These are phyloP conservation scores for Apiotrichum laibachii DNA, from an alignment of 1,284 basidiomycete genomes.

Conservation along the genomic window DNA sequence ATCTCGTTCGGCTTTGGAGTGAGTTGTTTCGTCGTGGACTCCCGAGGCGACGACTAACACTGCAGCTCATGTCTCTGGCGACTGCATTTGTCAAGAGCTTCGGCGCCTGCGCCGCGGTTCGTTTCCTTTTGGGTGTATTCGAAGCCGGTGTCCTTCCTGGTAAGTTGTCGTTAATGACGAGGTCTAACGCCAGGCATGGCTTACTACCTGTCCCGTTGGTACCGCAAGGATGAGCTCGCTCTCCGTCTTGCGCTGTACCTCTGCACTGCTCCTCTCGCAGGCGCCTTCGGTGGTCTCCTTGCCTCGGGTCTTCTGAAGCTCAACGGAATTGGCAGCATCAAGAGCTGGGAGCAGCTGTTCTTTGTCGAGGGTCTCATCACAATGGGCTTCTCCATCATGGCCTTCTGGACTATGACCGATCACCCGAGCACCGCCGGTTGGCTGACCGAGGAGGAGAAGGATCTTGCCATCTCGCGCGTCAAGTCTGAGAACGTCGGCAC, in stretches of 20 bases:
- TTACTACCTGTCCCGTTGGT: slow-evolving; percentile 32
- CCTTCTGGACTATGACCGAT: slow-evolving; percentile 30
- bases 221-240: slow-evolving; percentile 23
- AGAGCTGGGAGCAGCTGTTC: slow-evolving; percentile 28
- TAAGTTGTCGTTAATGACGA: slow-evolving; percentile 24
- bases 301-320: slow-evolving; percentile 22
- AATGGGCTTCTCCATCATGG: slow-evolving; percentile 26
- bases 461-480: slow-evolving; percentile 28
- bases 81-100: slow-evolving; percentile 32
- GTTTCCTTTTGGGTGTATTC: slow-evolving; percentile 37
- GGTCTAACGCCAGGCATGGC: slow-evolving; percentile 20
- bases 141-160: slow-evolving; percentile 39
- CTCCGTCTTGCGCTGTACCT: slow-evolving; percentile 22
- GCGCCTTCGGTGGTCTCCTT: slow-evolving; percentile 27
- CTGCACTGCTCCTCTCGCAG: slow-evolving; percentile 13
- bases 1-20: slow-evolving; percentile 25
- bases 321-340: slow-evolving; percentile 21
- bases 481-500: slow-evolving; percentile 29
- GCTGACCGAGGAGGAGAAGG: slow-evolving; percentile 29
- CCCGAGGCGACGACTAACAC: slow-evolving; percentile 1
- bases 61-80: slow-evolving; percentile 28
- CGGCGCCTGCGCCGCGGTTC: slow-evolving; percentile 15
- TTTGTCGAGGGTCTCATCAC: slow-evolving; percentile 41
- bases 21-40: not conserved
- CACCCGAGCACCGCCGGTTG: slow-evolving; percentile 28